phyloP scores from a whole-genome alignment of 116 monocot genomes.

The Thalassia testudinum region DNA sequence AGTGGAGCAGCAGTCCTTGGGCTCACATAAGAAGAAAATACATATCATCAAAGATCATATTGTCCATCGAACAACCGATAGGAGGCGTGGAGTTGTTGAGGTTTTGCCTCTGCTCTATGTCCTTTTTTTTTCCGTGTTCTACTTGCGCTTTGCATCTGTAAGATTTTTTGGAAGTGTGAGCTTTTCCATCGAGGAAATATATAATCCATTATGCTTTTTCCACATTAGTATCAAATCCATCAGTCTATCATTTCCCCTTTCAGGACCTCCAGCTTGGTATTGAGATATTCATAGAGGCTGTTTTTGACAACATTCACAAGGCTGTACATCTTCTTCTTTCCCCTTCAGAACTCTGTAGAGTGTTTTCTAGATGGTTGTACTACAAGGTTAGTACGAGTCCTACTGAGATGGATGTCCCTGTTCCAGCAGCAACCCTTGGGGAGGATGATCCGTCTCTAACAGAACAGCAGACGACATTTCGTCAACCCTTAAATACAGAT shows the following conservation, averaged over 20 bases:
- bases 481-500: slow-evolving; percentile 79
- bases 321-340: slow-evolving; percentile 73
- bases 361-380: slow-evolving; percentile 34
- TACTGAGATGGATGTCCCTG: slow-evolving; percentile 19
- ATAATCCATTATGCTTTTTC: too few species aligned
- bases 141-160: neutral
- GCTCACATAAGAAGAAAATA: slow-evolving; percentile 11
- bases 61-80: slow-evolving; percentile 64
- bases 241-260: neutral
- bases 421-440: slow-evolving; percentile 58
- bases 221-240: neutral
- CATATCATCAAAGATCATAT: slow-evolving; percentile 40
- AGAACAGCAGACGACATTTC: slow-evolving; percentile 36
- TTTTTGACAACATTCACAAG: slow-evolving; percentile 75
- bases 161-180: neutral
- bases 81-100: slow-evolving; percentile 92
- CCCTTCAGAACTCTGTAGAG: slow-evolving; percentile 44
- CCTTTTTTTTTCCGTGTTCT: neutral
- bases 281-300: slow-evolving; percentile 82
- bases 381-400: slow-evolving; percentile 8
- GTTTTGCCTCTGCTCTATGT: slow-evolving; percentile 8
- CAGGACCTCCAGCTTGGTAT: slow-evolving; percentile 94
- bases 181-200: neutral
- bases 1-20: slow-evolving; percentile 4
- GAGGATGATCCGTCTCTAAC: slow-evolving; percentile 55